phyloP scores from a whole-genome alignment of 176 grass and related monocot species.

The Musa schizocarpa region DNA sequence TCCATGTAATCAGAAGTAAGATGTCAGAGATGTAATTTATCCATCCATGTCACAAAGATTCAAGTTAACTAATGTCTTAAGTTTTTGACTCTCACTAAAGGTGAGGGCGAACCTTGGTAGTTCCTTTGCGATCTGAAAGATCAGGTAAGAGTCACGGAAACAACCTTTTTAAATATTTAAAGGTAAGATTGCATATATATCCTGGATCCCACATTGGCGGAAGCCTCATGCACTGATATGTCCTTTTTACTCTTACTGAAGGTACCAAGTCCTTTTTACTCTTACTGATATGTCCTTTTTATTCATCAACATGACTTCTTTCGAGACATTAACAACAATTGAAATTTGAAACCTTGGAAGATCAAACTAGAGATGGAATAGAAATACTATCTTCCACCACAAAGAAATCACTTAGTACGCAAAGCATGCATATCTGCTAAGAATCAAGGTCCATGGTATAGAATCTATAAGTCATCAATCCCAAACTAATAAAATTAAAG shows the following conservation, averaged over 20 bases:
- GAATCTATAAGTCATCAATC: too few relatives aligned
- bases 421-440: background rate
- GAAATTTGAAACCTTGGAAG: background rate
- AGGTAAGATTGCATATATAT: too few relatives aligned
- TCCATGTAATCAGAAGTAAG: background rate
- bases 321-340: background rate
- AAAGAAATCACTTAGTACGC: background rate
- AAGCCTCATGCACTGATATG: too few relatives aligned
- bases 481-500: background rate
- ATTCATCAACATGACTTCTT: background rate
- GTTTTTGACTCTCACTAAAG: background rate
- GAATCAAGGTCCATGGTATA: too few relatives aligned
- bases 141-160: too few relatives aligned
- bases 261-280: background rate
- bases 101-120: too few relatives aligned
- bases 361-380: background rate
- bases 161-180: too few relatives aligned
- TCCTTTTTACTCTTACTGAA: background rate
- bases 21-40: background rate
- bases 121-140: too few relatives aligned
- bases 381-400: background rate
- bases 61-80: background rate
- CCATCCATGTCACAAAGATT: background rate
- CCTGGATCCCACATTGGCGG: too few relatives aligned
- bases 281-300: background rate